Percentiles rank a stretch among this genome's conserved stretches.
phyloP scores from a whole-genome alignment of 345 rosid genomes.

The Rhizophora mangle region DNA sequence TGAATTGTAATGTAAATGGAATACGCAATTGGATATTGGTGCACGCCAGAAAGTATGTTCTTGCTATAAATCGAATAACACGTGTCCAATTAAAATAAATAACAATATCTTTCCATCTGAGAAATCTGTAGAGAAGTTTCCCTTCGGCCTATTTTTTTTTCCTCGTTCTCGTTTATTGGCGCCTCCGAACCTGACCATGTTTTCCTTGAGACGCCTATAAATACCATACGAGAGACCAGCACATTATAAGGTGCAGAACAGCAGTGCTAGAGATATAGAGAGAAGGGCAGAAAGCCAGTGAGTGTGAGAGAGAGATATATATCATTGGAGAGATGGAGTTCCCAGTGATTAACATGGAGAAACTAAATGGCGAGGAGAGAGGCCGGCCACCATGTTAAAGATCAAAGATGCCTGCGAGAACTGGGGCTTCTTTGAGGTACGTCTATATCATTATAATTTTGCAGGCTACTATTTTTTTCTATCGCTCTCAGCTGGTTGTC shows the following conservation, averaged over 20 bases:
- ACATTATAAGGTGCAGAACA: background rate
- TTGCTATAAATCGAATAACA: too few species aligned
- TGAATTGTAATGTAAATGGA: too few species aligned
- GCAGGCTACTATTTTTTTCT: too few species aligned
- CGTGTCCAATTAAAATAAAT: too few species aligned
- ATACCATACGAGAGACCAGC: constrained; percentile 8
- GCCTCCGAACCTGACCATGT: background rate
- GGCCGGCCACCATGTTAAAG: constrained; percentile 52
- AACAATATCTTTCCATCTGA: too few species aligned
- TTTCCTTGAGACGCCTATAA: constrained; percentile 21
- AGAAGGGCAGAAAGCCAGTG: background rate
- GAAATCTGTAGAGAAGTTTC: background rate
- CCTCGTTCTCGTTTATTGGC: background rate
- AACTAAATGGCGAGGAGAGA: constrained; percentile 66
- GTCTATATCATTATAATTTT: background rate
- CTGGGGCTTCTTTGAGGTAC: constrained; percentile 99
- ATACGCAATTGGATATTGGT: too few species aligned
- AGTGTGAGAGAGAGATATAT: background rate
- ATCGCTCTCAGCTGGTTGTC: background rate
- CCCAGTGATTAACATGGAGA: constrained; percentile 68
- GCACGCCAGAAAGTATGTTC: too few species aligned
- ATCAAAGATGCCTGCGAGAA: constrained; percentile 95
- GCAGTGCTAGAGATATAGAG: too few species aligned
- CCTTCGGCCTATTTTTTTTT: background rate
- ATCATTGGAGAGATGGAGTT: constrained; percentile 48